phyloP scores from a whole-genome alignment of 306 rosid genomes.

The Corylus avellana region DNA sequence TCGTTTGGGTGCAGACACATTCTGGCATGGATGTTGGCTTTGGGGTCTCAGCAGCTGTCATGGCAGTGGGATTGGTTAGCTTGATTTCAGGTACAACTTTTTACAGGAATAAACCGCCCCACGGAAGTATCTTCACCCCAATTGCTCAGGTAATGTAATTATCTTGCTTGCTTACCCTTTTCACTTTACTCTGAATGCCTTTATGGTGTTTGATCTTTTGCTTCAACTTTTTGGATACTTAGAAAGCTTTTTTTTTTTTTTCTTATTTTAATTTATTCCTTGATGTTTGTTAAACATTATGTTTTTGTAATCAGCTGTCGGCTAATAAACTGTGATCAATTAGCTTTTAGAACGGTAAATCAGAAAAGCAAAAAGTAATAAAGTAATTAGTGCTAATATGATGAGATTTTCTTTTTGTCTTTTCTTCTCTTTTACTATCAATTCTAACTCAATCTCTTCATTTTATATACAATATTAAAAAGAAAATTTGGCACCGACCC shows the following conservation, averaged over 20 bases:
- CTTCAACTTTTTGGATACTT: neutral
- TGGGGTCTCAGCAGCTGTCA: constrained; percentile 60
- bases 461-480: neutral
- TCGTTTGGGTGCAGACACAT: constrained; percentile 67
- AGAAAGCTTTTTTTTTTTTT: too few relatives aligned
- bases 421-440: too few relatives aligned
- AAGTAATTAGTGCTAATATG: neutral
- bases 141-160: constrained; percentile 49
- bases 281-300: neutral
- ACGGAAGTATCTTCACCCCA: constrained; percentile 60
- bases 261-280: neutral
- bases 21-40: constrained; percentile 69
- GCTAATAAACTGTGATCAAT: neutral
- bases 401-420: neutral
- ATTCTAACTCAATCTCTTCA: neutral
- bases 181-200: neutral
- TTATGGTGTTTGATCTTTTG: neutral
- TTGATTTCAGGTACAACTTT: constrained; percentile 35
- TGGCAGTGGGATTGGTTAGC: constrained; percentile 47
- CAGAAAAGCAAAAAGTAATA: constrained; percentile 4
- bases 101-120: constrained; percentile 43
- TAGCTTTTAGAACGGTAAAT: neutral
- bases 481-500: constrained; percentile 13
- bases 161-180: neutral
- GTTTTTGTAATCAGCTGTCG: neutral